These are phyloP conservation scores for Amaranthus palmeri DNA, from an alignment of 148 eudicot species.

Conservation along the genomic window DNA sequence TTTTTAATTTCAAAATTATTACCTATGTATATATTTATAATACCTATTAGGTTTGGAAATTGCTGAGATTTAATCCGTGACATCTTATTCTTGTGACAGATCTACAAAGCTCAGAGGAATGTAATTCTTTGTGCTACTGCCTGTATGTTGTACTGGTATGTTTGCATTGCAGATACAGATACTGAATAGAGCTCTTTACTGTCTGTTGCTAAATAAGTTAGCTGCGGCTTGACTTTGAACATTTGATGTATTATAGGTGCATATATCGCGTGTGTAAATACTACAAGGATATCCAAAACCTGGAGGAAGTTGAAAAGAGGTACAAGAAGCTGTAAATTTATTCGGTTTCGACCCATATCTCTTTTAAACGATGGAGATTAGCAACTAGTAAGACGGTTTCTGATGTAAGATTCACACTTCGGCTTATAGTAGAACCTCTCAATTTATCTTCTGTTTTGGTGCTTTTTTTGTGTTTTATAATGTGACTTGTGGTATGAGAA, in stretches of 20 bases:
- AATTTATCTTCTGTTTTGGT: neutral
- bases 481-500: neutral
- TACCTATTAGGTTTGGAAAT: neutral
- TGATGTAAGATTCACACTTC: neutral
- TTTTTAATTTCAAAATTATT: neutral
- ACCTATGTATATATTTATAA: neutral
- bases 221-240: neutral
- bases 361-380: neutral
- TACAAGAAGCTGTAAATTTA: constrained; percentile 63
- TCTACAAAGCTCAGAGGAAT: constrained; percentile 89
- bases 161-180: too few species aligned
- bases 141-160: constrained; percentile 87
- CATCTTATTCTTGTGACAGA: constrained; percentile 35
- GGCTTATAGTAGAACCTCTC: neutral
- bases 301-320: constrained; percentile 97
- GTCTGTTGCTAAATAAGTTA: neutral
- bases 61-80: neutral
- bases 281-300: constrained; percentile 62
- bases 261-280: constrained; percentile 77
- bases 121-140: constrained; percentile 59
- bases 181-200: neutral
- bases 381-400: constrained; percentile 2
- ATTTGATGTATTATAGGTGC: constrained; percentile 44
- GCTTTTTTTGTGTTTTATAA: neutral
- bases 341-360: neutral